These are phyloP conservation scores for Penicillium italicum DNA, from an alignment of 2,329 filamentous ascomycete species.

Conservation along the genomic window DNA sequence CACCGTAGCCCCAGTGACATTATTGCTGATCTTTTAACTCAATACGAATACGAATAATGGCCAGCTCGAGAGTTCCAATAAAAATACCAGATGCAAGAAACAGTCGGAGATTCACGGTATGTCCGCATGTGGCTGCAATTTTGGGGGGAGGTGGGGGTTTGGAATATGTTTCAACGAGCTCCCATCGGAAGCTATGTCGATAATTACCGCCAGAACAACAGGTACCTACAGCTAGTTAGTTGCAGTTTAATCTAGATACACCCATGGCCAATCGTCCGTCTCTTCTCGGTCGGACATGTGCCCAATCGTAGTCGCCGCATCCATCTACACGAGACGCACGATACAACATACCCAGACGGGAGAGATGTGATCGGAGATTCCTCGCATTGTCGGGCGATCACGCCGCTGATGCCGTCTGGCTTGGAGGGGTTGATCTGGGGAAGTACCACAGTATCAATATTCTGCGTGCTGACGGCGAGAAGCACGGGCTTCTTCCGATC, in stretches of 20 bases:
- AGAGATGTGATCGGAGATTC: background rate
- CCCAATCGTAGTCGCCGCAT: background rate
- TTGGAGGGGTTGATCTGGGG: conserved; percentile 11
- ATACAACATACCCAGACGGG: background rate
- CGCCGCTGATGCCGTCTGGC: conserved; percentile 22
- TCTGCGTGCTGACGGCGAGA: background rate
- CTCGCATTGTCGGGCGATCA: conserved; percentile 12
- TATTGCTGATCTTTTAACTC: background rate
- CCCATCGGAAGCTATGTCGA: background rate
- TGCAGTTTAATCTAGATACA: background rate
- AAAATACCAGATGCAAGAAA: background rate
- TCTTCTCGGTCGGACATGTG: conserved; percentile 1
- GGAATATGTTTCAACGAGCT: conserved; percentile 1
- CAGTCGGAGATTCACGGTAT: background rate
- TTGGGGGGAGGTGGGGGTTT: background rate
- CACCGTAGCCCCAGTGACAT: background rate
- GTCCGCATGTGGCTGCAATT: background rate
- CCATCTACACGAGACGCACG: background rate
- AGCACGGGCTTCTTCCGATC: conserved; percentile 5
- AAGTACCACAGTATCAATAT: background rate
- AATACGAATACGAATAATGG: background rate
- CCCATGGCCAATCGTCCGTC: background rate
- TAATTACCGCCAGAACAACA: background rate
- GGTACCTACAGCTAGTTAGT: background rate
- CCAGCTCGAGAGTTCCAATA: background rate